These are phyloP conservation scores for Fusarium dimerum DNA, from an alignment of 2,329 filamentous ascomycete species.

Conservation along the genomic window DNA sequence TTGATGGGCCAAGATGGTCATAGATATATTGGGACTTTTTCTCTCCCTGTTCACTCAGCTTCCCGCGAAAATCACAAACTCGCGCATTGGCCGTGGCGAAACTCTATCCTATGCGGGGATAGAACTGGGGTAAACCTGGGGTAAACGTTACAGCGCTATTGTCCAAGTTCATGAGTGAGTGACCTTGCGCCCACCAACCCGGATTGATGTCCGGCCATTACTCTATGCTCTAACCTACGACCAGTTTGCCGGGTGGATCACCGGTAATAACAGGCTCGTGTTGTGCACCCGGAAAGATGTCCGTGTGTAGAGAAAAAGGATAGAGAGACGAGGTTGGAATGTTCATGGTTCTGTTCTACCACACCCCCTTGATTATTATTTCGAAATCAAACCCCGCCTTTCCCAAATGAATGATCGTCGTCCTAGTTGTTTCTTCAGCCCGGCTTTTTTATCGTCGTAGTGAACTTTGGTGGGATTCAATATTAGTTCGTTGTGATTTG, in stretches of 20 bases:
- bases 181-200: not conserved
- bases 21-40: conserved; percentile 3
- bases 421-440: too few relatives aligned
- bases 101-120: not conserved
- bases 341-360: too few relatives aligned
- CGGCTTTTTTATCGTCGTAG: too few relatives aligned
- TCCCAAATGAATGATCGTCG: too few relatives aligned
- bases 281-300: conserved; percentile 1
- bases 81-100: not conserved
- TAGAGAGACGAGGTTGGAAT: too few relatives aligned
- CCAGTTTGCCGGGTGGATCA: not conserved
- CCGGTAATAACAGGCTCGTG: not conserved
- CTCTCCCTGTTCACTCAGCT: not conserved
- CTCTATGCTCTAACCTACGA: not conserved
- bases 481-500: too few relatives aligned
- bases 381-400: too few relatives aligned
- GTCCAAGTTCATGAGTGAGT: not conserved
- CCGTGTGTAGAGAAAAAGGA: too few relatives aligned
- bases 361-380: too few relatives aligned
- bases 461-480: too few relatives aligned
- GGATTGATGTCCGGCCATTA: conserved; percentile 3
- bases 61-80: too few relatives aligned
- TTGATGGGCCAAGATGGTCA: not conserved
- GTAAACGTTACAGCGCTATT: not conserved
- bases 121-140: conserved; percentile 17